phyloP scores from a whole-genome alignment of 1,284 basidiomycete genomes.

The Prillingera fragicola region DNA sequence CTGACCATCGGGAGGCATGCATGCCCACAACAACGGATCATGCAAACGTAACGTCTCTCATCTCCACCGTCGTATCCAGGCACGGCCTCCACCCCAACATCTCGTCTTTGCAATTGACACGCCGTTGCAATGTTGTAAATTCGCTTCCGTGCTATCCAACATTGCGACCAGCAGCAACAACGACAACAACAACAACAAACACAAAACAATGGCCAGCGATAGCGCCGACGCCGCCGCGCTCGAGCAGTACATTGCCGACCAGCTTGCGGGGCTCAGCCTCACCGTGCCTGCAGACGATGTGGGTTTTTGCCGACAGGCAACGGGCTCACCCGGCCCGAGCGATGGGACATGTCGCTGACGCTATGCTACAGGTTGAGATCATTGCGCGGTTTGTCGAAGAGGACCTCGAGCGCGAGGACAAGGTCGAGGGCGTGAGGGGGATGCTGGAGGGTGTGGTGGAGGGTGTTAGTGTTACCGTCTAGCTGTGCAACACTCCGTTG shows the following conservation, averaged over 20 bases:
- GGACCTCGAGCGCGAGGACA: conserved; percentile 45
- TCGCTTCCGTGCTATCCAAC: too few species aligned
- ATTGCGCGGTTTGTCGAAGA: conserved; percentile 48
- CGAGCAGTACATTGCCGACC: conserved; percentile 35
- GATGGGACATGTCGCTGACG: background rate
- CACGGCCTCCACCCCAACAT: too few species aligned
- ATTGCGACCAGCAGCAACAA: too few species aligned
- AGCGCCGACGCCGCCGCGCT: conserved; percentile 38
- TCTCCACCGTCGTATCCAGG: too few species aligned
- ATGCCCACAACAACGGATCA: too few species aligned
- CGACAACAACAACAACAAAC: too few species aligned
- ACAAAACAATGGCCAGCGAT: too few species aligned
- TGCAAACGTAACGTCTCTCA: too few species aligned
- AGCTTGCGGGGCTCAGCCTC: conserved; percentile 32
- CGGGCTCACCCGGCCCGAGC: background rate
- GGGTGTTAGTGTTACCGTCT: conserved; percentile 15
- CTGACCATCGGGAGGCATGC: too few species aligned
- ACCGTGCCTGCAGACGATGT: conserved; percentile 41
- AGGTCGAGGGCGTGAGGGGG: conserved; percentile 45
- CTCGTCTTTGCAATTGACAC: too few species aligned
- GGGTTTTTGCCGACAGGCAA: conserved; percentile 3
- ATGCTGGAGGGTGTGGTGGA: conserved; percentile 47
- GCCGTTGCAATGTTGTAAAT: too few species aligned
- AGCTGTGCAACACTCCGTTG: background rate
- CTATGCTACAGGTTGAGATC: conserved; percentile 38